These are phyloP conservation scores for Cyclotella kingstonii DNA, from an alignment of 108 stramenopile species.

Conservation along the genomic window DNA sequence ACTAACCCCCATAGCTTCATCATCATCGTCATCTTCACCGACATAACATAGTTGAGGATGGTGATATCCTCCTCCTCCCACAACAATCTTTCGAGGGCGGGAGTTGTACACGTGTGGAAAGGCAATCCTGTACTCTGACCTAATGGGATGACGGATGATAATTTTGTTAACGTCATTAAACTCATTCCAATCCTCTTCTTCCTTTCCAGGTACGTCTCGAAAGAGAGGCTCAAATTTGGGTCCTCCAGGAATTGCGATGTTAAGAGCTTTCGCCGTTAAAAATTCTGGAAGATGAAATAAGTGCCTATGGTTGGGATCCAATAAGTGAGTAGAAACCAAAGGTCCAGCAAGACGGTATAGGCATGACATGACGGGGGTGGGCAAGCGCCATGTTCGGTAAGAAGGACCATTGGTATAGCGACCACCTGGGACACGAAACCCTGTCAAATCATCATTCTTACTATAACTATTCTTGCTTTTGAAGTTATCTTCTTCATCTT, in stretches of 20 bases:
- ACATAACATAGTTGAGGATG: conserved; percentile 92
- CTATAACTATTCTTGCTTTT: conserved; percentile 11
- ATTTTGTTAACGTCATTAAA: conserved; percentile 99
- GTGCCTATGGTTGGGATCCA: conserved; percentile 90
- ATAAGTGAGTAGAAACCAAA: conserved; percentile 78
- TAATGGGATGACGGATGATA: conserved; percentile 95
- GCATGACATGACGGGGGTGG: conserved; percentile 93
- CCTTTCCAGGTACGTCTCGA: conserved; percentile 89
- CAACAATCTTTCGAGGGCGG: conserved; percentile 88
- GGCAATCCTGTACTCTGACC: conserved; percentile 97
- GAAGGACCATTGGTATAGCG: conserved; percentile 90
- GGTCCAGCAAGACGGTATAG: conserved; percentile 93
- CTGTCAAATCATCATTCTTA: conserved; percentile 31
- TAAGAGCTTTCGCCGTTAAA: conserved; percentile 98
- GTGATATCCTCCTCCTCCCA: conserved; percentile 84
- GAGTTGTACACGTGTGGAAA: conserved; percentile 98
- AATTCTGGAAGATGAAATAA: conserved; percentile 94
- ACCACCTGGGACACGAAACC: conserved; percentile 50
- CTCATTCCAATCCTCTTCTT: conserved; percentile 99
- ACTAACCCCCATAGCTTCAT: conserved; percentile 43
- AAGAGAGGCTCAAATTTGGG: conserved; percentile 99
- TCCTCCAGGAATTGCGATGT: conserved; percentile 98
- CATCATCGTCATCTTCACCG: conserved; percentile 73
- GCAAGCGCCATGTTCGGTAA: conserved; percentile 92
- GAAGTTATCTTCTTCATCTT: conserved; percentile 71